Evolutionary conservation across 1,139 yeast genomes (phyloP).

Genomic region (Candida glucosophila): DNA sequence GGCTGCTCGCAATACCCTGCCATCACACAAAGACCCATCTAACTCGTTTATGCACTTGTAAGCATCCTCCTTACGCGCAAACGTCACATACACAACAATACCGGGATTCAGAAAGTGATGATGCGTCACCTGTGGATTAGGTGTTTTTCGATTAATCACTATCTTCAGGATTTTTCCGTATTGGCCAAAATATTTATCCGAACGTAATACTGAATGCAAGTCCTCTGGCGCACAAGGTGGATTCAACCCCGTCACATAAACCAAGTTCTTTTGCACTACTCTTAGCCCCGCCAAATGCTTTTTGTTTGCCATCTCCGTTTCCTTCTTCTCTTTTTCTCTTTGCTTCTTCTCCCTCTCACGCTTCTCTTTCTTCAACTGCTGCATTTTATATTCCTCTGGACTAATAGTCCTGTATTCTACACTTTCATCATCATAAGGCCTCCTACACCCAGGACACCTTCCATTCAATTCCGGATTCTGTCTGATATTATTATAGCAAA

Average conservation of each 20-base stretch:
- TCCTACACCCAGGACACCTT: constrained; percentile 95
- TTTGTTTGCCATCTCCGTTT: constrained; percentile 78
- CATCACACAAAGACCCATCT: constrained; percentile 92
- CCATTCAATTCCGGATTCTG: constrained; percentile 94
- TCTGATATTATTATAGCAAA: constrained; percentile 92
- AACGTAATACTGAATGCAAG: constrained; percentile 71
- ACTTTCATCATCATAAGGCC: constrained; percentile 85
- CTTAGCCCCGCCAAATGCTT: constrained; percentile 95
- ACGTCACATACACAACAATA: constrained; percentile 92
- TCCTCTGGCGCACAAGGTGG: constrained; percentile 90
- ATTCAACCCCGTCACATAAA: constrained; percentile 90
- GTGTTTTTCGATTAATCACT: constrained; percentile 78
- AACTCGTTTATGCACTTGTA: constrained; percentile 86
- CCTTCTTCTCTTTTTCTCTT: constrained; percentile 86
- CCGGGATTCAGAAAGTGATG: constrained; percentile 57
- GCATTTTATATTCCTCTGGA: constrained; percentile 75
- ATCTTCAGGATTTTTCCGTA: constrained; percentile 93
- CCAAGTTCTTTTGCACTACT: constrained; percentile 94
- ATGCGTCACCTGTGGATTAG: constrained; percentile 26
- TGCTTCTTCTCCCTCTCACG: constrained; percentile 83
- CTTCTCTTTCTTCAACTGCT: constrained; percentile 71
- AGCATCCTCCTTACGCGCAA: constrained; percentile 89
- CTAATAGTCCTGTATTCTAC: constrained; percentile 81
- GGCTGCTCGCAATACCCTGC: constrained; percentile 81
- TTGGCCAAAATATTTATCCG: constrained; percentile 95